Base-by-base conservation (phyloP, 2,329 filamentous ascomycete species). In the Diaporthe ampelina region DNA sequence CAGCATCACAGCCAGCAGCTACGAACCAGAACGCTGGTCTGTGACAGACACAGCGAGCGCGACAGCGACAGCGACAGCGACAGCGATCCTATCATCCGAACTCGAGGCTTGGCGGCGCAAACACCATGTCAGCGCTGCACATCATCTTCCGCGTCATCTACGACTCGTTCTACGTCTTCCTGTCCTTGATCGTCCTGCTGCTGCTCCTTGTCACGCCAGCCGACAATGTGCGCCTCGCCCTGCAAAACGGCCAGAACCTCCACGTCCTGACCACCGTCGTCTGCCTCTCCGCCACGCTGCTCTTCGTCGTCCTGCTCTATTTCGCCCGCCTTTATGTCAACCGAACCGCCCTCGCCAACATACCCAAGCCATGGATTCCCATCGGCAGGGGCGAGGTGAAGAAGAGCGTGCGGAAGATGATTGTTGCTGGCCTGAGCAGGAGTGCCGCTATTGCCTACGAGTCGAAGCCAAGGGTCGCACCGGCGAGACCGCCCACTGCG, bases 351-450 rank as follows among this genome's bases (percentile, higher is more conserved):
- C 88, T 98, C 11, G 90, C 92, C 24, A 92, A 91, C 5, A 98
- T 99, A 74, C 97, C 97, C 1, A 97, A 96, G 82, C 86, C 91
- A 71, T 97, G 94, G 89, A 90, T 98, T 21, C 95, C 95, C 0
- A 88, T 98, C 76, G 94, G 97, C 78, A 94, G 94, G 81, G 94
- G 93, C 77, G 95, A 98, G 81, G 90, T 98, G 58, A 90, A 90
- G 58, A 92, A 91, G 77, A 88, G 89, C 72, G 94, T 98, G 52
- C 88, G 94, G 79, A 90, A 91, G 77, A 91, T 97, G 85, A 93
- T 99, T 74, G 88, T 88, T 21, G 90, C 91, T 65, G 90, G 93
- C 35, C 87, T 98, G 71, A 89, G 91, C 75, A 89, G 94, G 78
- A 98, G 95, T 81, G 94, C 95, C 0, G 88, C 93, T 48, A 91